Evolutionary conservation across 2,329 filamentous ascomycete genomes (phyloP).

Genomic region (Verticillium nubilum): DNA sequence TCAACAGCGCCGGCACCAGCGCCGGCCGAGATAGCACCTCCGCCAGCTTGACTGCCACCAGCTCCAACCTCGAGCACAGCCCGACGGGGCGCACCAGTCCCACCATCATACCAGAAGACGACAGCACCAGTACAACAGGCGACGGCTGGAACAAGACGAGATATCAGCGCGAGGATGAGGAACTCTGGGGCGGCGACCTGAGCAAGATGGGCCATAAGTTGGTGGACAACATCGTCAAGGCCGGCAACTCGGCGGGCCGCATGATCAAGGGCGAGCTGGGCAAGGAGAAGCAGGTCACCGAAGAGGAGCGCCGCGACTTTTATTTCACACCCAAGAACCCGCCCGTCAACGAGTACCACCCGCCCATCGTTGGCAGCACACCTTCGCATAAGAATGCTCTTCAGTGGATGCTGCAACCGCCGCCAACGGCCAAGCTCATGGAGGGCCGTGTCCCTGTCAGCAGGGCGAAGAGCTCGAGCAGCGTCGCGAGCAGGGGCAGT

Average conservation of each 20-base stretch:
- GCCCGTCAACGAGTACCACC: conserved; percentile 80
- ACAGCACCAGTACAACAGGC: conserved; percentile 40
- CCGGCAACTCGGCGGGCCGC: conserved; percentile 49
- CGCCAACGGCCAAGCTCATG: conserved; percentile 87
- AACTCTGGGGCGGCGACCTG: conserved; percentile 69
- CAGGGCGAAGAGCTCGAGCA: conserved; percentile 54
- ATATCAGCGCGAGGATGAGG: conserved; percentile 84
- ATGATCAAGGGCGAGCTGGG: conserved; percentile 47
- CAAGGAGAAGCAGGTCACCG: conserved; percentile 44
- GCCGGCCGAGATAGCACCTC: conserved; percentile 50
- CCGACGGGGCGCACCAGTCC: conserved; percentile 23
- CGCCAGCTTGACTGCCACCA: conserved; percentile 27
- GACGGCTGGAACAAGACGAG: conserved; percentile 67
- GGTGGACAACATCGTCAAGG: conserved; percentile 54
- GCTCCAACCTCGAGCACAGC: conserved; percentile 31
- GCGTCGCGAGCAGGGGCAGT: conserved; percentile 41
- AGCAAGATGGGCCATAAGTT: conserved; percentile 48
- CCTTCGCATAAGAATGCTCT: conserved; percentile 65
- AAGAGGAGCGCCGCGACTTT: conserved; percentile 49
- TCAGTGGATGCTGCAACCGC: conserved; percentile 89
- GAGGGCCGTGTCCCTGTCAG: conserved; percentile 72
- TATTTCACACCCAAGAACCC: conserved; percentile 58
- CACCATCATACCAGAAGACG: conserved; percentile 20
- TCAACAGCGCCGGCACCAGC: conserved; percentile 42
- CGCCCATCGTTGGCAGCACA: conserved; percentile 74